A percentile compares a stretch with the other conserved stretches of the same genome.
Conservation (phyloP, 768 basidiomycete species). For the Tulasnella sp. region DNA sequence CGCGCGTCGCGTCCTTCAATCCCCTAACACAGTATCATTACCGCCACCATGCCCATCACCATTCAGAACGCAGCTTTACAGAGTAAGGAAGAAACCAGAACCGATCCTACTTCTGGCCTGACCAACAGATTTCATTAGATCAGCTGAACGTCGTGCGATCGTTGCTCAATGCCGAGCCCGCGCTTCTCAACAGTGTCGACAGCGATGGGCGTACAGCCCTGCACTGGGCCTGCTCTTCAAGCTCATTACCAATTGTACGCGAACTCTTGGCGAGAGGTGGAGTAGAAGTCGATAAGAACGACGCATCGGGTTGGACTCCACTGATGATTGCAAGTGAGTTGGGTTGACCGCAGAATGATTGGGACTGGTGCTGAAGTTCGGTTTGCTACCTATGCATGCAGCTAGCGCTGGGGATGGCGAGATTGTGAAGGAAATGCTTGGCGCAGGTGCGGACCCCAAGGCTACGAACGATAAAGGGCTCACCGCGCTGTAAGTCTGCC, state of each 20-base stretch:
- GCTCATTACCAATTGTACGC: conserved; percentile 51
- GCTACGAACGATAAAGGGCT: conserved; percentile 71
- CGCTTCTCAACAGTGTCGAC: conserved; percentile 50
- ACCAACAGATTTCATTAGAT: conserved; percentile 31
- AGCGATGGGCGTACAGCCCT: conserved; percentile 69
- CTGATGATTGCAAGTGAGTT: conserved; percentile 63
- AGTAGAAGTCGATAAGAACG: conserved; percentile 38
- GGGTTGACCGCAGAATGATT: neutral
- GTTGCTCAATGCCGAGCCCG: conserved; percentile 50
- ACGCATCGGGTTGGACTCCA: conserved; percentile 63
- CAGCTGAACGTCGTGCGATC: conserved; percentile 60
- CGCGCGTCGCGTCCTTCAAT: neutral
- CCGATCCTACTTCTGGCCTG: neutral
- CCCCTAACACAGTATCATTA: neutral
- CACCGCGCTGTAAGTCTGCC: conserved; percentile 52
- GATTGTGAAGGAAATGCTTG: conserved; percentile 62
- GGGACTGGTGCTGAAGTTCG: neutral
- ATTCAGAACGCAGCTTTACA: conserved; percentile 17
- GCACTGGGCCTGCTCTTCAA: conserved; percentile 70
- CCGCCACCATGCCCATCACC: conserved; percentile 10
- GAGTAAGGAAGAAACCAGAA: neutral
- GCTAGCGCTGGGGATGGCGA: conserved; percentile 74
- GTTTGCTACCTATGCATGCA: conserved; percentile 25
- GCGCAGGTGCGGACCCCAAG: conserved; percentile 74
- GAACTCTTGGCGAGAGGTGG: conserved; percentile 62